phyloP scores from a whole-genome alignment of 2,329 filamentous ascomycete species.

The Gyromitra esculenta region DNA sequence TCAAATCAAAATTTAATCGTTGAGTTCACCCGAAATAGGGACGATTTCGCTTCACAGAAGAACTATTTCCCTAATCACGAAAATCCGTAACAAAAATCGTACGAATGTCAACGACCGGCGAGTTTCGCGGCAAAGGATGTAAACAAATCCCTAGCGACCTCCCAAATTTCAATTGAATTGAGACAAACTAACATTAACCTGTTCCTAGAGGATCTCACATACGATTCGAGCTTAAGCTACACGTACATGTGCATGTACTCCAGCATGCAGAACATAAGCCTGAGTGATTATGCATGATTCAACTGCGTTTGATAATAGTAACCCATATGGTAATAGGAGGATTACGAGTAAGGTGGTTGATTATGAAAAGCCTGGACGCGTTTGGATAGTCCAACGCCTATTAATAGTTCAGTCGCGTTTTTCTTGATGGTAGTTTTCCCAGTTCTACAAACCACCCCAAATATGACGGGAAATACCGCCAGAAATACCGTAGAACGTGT shows the following conservation, averaged over 20 bases:
- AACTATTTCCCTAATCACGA: neutral
- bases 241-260: too few relatives aligned
- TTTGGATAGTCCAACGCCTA: neutral
- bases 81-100: neutral
- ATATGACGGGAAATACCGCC: neutral
- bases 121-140: neutral
- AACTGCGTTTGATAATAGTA: neutral
- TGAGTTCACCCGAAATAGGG: neutral
- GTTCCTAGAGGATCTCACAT: neutral
- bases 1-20: neutral
- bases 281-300: constrained; percentile 5
- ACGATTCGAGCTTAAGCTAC: neutral
- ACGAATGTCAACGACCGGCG: neutral
- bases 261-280: neutral
- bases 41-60: neutral
- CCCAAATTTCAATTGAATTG: neutral
- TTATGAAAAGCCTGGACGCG: neutral
- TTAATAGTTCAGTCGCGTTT: neutral
- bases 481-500: constrained; percentile 8
- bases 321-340: neutral
- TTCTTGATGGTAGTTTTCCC: neutral
- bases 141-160: neutral
- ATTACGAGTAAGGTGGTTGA: neutral
- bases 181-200: neutral
- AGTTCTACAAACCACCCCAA: neutral